These are phyloP conservation scores for Blastocrithidia nonstop DNA, from an alignment of 208 protist genomes.

Conservation along the genomic window DNA sequence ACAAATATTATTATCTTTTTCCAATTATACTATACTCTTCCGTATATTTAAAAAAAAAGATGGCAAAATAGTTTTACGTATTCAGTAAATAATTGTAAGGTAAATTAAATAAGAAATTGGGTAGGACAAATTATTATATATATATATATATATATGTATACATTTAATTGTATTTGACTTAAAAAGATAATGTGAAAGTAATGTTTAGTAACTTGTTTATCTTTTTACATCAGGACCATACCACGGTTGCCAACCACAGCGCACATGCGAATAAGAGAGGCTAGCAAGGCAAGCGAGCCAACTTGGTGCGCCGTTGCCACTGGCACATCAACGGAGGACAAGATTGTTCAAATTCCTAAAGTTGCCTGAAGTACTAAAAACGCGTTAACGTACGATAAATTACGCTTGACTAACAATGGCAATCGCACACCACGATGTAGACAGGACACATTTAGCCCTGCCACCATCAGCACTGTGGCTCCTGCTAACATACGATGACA, in stretches of 20 bases:
- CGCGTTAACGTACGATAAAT: constrained; percentile 42
- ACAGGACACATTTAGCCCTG: constrained; percentile 27
- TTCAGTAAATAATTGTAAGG: too few relatives aligned
- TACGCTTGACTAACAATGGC: constrained; percentile 18
- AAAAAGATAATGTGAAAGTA: too few relatives aligned
- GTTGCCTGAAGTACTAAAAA: constrained; percentile 58
- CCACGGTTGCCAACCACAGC: constrained; percentile 48
- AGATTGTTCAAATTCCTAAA: constrained; percentile 88
- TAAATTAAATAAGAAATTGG: too few relatives aligned
- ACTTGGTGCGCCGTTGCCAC: constrained; percentile 81
- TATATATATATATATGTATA: too few relatives aligned
- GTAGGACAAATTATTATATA: too few relatives aligned
- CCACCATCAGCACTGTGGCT: constrained; percentile 26
- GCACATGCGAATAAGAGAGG: constrained; percentile 60
- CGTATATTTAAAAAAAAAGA: too few relatives aligned
- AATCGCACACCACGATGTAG: constrained; percentile 21
- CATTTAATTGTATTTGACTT: too few relatives aligned
- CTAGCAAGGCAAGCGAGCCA: constrained; percentile 63
- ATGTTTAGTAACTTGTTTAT: too few relatives aligned
- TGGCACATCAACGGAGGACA: constrained; percentile 82
- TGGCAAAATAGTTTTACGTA: too few relatives aligned
- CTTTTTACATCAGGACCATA: constrained; percentile 24
- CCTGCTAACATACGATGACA: constrained; percentile 55
- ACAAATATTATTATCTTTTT: too few relatives aligned
- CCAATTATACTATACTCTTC: too few relatives aligned